These are phyloP conservation scores for Punica granatum DNA, from an alignment of 345 rosid genomes.

Conservation along the genomic window DNA sequence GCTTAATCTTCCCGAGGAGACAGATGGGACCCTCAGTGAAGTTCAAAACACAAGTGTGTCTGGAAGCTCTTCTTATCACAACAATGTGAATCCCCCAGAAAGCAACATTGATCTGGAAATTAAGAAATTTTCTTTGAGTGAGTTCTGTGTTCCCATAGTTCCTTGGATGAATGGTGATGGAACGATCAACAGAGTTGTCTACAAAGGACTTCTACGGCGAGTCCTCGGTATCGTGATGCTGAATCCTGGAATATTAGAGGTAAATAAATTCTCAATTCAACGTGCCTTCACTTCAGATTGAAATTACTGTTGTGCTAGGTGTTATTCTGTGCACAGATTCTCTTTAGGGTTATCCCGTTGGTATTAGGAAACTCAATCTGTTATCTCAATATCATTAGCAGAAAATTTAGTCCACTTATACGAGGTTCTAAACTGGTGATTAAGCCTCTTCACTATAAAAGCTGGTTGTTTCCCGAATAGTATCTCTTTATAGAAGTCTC, in stretches of 20 bases:
- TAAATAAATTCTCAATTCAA: constrained; percentile 22
- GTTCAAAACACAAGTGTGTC: constrained; percentile 21
- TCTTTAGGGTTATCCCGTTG: no score
- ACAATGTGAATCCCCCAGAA: constrained; percentile 13
- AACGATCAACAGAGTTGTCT: constrained; percentile 52
- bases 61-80: constrained; percentile 22
- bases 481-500: constrained; percentile 4
- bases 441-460: no score
- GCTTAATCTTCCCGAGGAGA: constrained; percentile 79
- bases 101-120: constrained; percentile 18
- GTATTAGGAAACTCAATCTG: background rate
- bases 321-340: background rate
- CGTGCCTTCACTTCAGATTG: background rate
- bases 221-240: constrained; percentile 83
- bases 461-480: no score
- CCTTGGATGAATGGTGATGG: constrained; percentile 98
- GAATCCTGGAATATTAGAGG: constrained; percentile 87
- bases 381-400: background rate
- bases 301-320: background rate
- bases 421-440: background rate
- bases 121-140: constrained; percentile 18
- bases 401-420: background rate
- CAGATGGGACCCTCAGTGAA: constrained; percentile 17
- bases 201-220: constrained; percentile 70
- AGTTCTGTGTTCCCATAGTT: constrained; percentile 44